Evolutionary conservation across 371 early-diverging fungal genomes (phyloP), one percentile per base, ranked within the genome.

Genomic region (Rhizomucor pusillus): DNA sequence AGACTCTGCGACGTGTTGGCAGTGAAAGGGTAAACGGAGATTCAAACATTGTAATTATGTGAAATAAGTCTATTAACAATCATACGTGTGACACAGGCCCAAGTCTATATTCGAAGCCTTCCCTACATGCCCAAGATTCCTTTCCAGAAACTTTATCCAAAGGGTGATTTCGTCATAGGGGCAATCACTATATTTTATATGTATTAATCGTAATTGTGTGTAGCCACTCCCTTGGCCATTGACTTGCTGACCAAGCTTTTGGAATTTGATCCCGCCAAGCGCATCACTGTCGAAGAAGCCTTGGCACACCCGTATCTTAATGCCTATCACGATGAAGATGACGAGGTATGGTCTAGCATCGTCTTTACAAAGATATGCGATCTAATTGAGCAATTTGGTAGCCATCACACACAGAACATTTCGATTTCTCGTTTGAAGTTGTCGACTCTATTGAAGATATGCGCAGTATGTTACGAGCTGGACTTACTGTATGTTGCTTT

Each of bases 381-480:
- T 36, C 22, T 19, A 46, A 13, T 4, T 23, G 24, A 46, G 37
- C 23, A 7, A 7, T 29, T 5, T 29, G 2, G 2, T 35, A 39
- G 77, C 87, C 90, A 1, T 67, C 76, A 19, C 89, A 89, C 62
- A 73, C 77, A 5, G 73, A 73, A 22, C 52, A 73, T 14, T 97
- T 95, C 81, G 95, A 95, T 67, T 95, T 97, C 73, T 87, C 91
- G 1, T 97, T 97, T 68, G 97, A 97, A 68, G 73, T 81, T 20
- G 81, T 90, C 19, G 92, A 93, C 44, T 71, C 83, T 1, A 87
- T 94, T 57, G 90, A 90, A 22, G 92, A 92, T 10, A 93, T 97
- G 89, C 90, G 88, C 69, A 67, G 93, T 87, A 77, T 66, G 79
- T 71, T 12, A 36, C 14, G 22, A 25, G 3, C 11, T 39, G 12